These are phyloP conservation scores for Alloascoidea hylecoeti DNA, from an alignment of 805 yeast species.

Conservation along the genomic window DNA sequence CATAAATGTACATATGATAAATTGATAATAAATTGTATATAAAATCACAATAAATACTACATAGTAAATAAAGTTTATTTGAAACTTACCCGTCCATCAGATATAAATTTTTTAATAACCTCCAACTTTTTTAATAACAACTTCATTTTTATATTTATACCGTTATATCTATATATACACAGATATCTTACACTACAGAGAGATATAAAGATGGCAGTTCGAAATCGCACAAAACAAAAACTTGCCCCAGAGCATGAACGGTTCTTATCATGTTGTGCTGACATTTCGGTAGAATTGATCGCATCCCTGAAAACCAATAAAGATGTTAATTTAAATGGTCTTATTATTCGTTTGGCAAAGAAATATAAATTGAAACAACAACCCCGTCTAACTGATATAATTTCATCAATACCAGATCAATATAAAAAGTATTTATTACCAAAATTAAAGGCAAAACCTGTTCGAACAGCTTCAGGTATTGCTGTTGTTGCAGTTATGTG, in stretches of 20 bases:
- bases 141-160: too few relatives aligned
- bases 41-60: too few relatives aligned
- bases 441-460: conserved; percentile 95
- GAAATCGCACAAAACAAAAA: conserved; percentile 31
- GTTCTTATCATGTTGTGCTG: conserved; percentile 85
- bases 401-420: conserved; percentile 91
- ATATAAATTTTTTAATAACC: too few relatives aligned
- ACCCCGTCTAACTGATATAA: conserved; percentile 90
- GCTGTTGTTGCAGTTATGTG: conserved; percentile 99
- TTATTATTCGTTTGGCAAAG: conserved; percentile 74
- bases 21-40: too few relatives aligned
- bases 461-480: conserved; percentile 95
- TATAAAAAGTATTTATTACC: conserved; percentile 85
- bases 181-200: too few relatives aligned
- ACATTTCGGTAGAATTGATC: conserved; percentile 76
- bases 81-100: too few relatives aligned
- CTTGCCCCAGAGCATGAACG: conserved; percentile 87
- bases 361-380: conserved; percentile 85
- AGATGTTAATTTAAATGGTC: conserved; percentile 82
- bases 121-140: too few relatives aligned
- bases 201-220: not conserved
- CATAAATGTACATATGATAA: too few relatives aligned
- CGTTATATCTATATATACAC: too few relatives aligned
- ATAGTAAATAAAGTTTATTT: too few relatives aligned
- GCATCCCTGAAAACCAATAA: conserved; percentile 58